Conservation (phyloP, 768 basidiomycete species). For the Auriculariales sp. region DNA sequence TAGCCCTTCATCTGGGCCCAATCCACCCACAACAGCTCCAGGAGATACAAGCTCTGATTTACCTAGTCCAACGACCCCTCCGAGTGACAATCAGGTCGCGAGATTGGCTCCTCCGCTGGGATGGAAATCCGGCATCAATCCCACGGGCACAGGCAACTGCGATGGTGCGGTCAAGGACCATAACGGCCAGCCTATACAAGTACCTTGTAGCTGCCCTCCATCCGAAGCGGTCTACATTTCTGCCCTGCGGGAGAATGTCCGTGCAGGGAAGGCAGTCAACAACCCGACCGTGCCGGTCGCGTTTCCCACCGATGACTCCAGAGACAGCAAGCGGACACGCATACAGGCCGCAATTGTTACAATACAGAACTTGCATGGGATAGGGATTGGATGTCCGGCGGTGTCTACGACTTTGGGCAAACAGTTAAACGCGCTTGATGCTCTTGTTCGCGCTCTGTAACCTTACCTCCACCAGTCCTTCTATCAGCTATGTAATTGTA, state of each 20-base stretch:
- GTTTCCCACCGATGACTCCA: constrained; percentile 13
- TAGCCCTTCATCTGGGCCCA: neutral
- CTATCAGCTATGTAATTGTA: too few relatives aligned
- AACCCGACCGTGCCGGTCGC: constrained; percentile 12
- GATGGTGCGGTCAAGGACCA: constrained; percentile 46
- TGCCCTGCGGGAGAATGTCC: constrained; percentile 10
- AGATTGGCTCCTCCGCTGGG: constrained; percentile 45
- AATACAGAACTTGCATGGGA: constrained; percentile 15
- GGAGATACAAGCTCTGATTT: neutral
- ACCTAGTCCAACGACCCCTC: neutral
- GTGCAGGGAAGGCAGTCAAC: constrained; percentile 14
- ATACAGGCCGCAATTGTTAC: constrained; percentile 13
- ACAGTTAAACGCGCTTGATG: constrained; percentile 6
- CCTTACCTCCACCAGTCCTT: too few relatives aligned
- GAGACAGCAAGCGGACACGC: constrained; percentile 9
- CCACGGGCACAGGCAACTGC: constrained; percentile 58
- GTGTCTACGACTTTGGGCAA: constrained; percentile 11
- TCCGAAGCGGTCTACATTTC: constrained; percentile 28
- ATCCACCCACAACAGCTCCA: neutral
- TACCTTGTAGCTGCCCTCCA: constrained; percentile 56
- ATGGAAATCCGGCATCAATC: constrained; percentile 37
- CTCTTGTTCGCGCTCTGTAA: too few relatives aligned
- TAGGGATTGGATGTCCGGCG: constrained; percentile 15
- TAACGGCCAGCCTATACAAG: constrained; percentile 38
- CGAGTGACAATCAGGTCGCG: too few relatives aligned